Conservation (phyloP, 139 green algal species). For the Chloropicon primus region DNA sequence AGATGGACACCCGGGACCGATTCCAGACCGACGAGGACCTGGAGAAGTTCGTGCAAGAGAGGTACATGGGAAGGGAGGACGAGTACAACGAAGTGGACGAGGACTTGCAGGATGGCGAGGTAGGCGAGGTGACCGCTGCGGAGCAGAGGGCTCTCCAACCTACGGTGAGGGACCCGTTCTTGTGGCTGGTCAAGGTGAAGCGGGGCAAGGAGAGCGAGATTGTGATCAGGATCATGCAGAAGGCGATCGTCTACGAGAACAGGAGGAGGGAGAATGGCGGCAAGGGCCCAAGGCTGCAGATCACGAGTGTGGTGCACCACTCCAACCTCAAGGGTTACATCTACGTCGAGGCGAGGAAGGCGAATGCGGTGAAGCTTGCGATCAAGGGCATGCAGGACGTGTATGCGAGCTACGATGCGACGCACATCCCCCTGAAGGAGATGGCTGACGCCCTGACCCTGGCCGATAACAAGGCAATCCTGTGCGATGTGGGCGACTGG, state of each 20-base stretch:
- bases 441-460: background rate
- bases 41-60: background rate
- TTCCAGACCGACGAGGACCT: background rate
- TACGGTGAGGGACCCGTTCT: background rate
- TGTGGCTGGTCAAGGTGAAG: background rate
- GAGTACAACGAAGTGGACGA: background rate
- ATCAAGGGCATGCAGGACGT: background rate
- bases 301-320: background rate
- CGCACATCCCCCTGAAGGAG: background rate
- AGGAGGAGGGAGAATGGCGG: background rate
- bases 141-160: conserved; percentile 2
- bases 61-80: background rate
- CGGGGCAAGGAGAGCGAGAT: background rate
- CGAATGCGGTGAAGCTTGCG: background rate
- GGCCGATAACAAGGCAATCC: background rate
- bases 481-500: background rate
- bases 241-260: background rate
- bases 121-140: background rate
- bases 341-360: conserved; percentile 5
- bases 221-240: background rate
- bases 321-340: background rate
- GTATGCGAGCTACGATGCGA: background rate
- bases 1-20: background rate
- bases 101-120: background rate
- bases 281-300: background rate